These are phyloP conservation scores for Sugiyamaella paludigena DNA, from an alignment of 1,139 yeast genomes.

Conservation along the genomic window DNA sequence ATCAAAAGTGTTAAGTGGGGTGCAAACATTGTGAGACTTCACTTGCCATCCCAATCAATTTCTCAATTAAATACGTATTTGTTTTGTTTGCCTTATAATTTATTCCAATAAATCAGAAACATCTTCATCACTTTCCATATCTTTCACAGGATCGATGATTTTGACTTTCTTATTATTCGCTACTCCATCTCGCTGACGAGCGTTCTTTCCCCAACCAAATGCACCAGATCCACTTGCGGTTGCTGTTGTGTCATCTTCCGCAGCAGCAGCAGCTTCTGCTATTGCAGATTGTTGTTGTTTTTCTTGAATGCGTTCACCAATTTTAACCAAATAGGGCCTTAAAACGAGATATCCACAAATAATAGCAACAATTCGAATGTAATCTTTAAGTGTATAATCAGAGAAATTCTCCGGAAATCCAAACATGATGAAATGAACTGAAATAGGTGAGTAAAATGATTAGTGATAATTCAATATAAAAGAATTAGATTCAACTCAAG, in stretches of 20 bases:
- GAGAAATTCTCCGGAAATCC: constrained; percentile 28
- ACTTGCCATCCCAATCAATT: no score
- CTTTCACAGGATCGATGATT: constrained; percentile 37
- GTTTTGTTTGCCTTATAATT: not conserved
- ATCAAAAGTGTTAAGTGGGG: no score
- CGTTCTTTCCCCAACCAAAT: not conserved
- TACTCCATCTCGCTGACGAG: constrained; percentile 5
- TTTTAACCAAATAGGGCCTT: constrained; percentile 26
- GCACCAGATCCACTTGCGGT: constrained; percentile 21
- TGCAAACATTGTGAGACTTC: no score
- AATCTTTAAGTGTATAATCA: constrained; percentile 28
- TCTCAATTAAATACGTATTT: no score
- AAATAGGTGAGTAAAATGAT: not conserved
- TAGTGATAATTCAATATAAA: not conserved
- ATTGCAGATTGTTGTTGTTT: constrained; percentile 28
- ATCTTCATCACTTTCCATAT: constrained; percentile 63
- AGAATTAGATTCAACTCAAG: no score
- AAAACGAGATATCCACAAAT: constrained; percentile 28
- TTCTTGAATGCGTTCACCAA: constrained; percentile 48
- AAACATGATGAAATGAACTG: constrained; percentile 16
- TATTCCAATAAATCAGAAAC: constrained; percentile 66
- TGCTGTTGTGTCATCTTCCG: constrained; percentile 4
- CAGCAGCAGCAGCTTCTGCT: constrained; percentile 40
- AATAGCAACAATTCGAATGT: constrained; percentile 29
- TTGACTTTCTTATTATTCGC: constrained; percentile 15